A percentile compares a stretch with the other conserved stretches of the same genome.
These are phyloP conservation scores for Arthroderma sp. DNA, from an alignment of 2,329 filamentous ascomycete genomes.

Conservation along the genomic window DNA sequence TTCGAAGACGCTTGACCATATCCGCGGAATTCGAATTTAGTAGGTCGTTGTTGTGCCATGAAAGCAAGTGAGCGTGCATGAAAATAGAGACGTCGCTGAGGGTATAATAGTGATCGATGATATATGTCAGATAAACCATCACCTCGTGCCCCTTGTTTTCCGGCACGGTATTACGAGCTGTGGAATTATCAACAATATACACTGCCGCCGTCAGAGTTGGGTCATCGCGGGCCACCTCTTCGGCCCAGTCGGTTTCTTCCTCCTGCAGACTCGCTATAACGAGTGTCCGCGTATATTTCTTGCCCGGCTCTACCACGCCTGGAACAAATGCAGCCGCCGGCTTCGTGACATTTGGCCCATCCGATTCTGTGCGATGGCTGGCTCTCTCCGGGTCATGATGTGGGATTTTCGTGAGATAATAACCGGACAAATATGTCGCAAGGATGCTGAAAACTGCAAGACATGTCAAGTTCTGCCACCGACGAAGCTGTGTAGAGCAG, in stretches of 20 bases:
- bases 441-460: constrained; percentile 1
- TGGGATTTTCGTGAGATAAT: background rate
- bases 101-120: constrained; percentile 50
- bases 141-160: constrained; percentile 52
- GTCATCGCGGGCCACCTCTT: constrained; percentile 30
- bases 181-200: constrained; percentile 43
- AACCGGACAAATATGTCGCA: background rate
- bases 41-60: constrained; percentile 50
- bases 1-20: constrained; percentile 41
- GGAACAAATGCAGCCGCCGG: background rate
- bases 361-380: background rate
- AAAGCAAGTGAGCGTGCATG: constrained; percentile 45
- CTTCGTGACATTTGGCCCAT: background rate
- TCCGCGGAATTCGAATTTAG: constrained; percentile 40
- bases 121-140: constrained; percentile 51
- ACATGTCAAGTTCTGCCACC: background rate
- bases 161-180: constrained; percentile 40
- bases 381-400: background rate
- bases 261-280: constrained; percentile 43
- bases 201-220: constrained; percentile 38
- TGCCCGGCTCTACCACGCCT: constrained; percentile 12
- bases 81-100: constrained; percentile 49
- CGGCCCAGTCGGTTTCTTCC: constrained; percentile 46
- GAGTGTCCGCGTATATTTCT: constrained; percentile 42
- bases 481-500: background rate